phyloP scores from a whole-genome alignment of 768 basidiomycete genomes.

The Ramaria sp. region DNA sequence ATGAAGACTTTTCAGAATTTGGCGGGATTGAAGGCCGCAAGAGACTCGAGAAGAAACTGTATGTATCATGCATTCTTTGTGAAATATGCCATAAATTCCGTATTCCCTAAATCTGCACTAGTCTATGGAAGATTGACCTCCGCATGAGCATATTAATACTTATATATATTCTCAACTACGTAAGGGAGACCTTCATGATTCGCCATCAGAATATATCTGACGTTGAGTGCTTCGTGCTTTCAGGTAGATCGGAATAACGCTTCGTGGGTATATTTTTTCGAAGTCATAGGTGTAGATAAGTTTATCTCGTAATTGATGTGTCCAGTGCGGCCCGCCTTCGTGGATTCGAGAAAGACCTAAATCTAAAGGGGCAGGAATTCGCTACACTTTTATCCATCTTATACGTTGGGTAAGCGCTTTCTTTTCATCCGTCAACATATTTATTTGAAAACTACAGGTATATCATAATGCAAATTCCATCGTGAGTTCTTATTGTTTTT shows the following conservation, averaged over 20 bases:
- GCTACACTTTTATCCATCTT: conserved; percentile 17
- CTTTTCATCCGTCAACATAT: background rate
- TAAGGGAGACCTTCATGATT: conserved; percentile 2
- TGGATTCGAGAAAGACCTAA: conserved; percentile 44
- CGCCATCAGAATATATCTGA: too few relatives aligned
- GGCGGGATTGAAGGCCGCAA: conserved; percentile 35
- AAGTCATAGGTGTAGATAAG: background rate
- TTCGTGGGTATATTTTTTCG: conserved; percentile 24
- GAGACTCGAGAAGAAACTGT: conserved; percentile 38
- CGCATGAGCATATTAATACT: conserved; percentile 26
- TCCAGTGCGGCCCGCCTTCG: conserved; percentile 55
- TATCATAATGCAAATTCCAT: conserved; percentile 32
- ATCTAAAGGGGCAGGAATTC: conserved; percentile 16
- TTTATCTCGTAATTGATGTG: background rate
- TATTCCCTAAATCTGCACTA: background rate
- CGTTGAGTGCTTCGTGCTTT: background rate
- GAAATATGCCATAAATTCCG: conserved; percentile 12
- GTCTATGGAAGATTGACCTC: conserved; percentile 19
- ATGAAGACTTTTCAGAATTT: conserved; percentile 26
- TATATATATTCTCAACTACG: conserved; percentile 26
- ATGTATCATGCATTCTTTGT: conserved; percentile 33
- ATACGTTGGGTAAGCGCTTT: conserved; percentile 17
- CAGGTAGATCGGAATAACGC: conserved; percentile 68
- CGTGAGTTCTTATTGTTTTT: conserved; percentile 16
- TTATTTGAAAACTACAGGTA: background rate